phyloP scores from a whole-genome alignment of 1,284 basidiomycete species.

The Boletus hoseneyae region DNA sequence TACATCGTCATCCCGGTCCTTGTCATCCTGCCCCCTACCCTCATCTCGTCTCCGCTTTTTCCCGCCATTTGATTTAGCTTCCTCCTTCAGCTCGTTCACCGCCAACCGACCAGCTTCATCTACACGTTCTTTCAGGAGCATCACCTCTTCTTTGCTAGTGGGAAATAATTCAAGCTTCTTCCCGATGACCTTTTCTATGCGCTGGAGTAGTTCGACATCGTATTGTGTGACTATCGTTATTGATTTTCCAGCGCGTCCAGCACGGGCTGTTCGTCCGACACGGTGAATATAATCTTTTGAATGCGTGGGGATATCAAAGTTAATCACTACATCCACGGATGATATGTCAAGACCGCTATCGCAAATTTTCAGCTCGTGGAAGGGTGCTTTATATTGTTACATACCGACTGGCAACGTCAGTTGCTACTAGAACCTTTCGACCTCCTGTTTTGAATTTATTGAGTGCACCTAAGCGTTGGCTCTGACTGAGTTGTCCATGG shows the following conservation, averaged over 20 bases:
- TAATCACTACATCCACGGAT: slow-evolving; percentile 94
- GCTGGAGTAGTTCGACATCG: slow-evolving; percentile 94
- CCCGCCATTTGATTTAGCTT: slow-evolving; percentile 49
- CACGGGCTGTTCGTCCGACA: slow-evolving; percentile 96
- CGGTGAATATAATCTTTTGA: slow-evolving; percentile 99
- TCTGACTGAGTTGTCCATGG: slow-evolving; percentile 94
- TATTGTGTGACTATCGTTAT: slow-evolving; percentile 98
- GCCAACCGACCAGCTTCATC: slow-evolving; percentile 87
- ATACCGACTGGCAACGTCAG: slow-evolving; percentile 93
- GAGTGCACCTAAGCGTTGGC: slow-evolving; percentile 90
- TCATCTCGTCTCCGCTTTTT: slow-evolving; percentile 54
- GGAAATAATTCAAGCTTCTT: slow-evolving; percentile 94
- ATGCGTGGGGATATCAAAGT: slow-evolving; percentile 97
- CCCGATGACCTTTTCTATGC: slow-evolving; percentile 89
- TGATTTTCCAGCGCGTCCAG: slow-evolving; percentile 92
- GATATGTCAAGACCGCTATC: slow-evolving; percentile 92
- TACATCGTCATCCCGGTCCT: slow-evolving; percentile 84
- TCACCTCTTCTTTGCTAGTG: slow-evolving; percentile 88
- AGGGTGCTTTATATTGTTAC: slow-evolving; percentile 23
- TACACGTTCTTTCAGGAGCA: slow-evolving; percentile 85
- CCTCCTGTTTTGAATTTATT: slow-evolving; percentile 96
- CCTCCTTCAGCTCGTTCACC: slow-evolving; percentile 73
- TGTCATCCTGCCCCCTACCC: slow-evolving; percentile 58
- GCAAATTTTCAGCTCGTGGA: slow-evolving; percentile 8
- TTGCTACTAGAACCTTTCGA: slow-evolving; percentile 90